These are phyloP conservation scores for Aspergillus amoenus DNA, from an alignment of 2,329 filamentous ascomycete genomes.

Conservation along the genomic window DNA sequence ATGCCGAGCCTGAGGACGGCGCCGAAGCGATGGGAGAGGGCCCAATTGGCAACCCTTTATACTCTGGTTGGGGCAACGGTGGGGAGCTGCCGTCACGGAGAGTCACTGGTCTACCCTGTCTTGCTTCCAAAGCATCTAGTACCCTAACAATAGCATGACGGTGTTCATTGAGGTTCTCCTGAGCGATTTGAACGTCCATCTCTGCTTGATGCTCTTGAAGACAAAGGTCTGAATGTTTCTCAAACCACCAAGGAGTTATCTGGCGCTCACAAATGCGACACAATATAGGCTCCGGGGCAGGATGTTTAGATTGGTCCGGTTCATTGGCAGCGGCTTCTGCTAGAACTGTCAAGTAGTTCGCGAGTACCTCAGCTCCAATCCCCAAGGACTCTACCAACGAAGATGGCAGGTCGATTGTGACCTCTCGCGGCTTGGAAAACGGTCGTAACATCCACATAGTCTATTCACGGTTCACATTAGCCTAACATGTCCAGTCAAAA, in stretches of 20 bases:
- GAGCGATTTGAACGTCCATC: slow-evolving; percentile 95
- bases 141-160: slow-evolving; percentile 93
- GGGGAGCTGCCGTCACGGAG: slow-evolving; percentile 48
- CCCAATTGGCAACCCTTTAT: slow-evolving; percentile 84
- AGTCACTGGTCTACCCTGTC: slow-evolving; percentile 43
- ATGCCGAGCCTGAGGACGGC: slow-evolving; percentile 69
- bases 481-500: not conserved
- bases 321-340: slow-evolving; percentile 79
- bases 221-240: slow-evolving; percentile 96
- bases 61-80: slow-evolving; percentile 66
- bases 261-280: slow-evolving; percentile 97
- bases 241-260: slow-evolving; percentile 99
- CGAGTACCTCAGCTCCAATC: slow-evolving; percentile 90
- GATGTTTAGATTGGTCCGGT: slow-evolving; percentile 69
- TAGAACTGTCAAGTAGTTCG: slow-evolving; percentile 85
- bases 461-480: slow-evolving; percentile 48
- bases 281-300: slow-evolving; percentile 79
- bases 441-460: slow-evolving; percentile 99
- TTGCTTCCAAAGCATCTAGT: slow-evolving; percentile 81
- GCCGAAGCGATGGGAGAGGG: slow-evolving; percentile 66
- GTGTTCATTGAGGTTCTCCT: slow-evolving; percentile 89
- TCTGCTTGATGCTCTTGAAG: slow-evolving; percentile 94
- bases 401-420: slow-evolving; percentile 90
- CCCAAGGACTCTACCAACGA: slow-evolving; percentile 90
- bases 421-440: slow-evolving; percentile 81